phyloP scores from a whole-genome alignment of 495 filamentous ascomycete species.

The Penicillium malachiteum region DNA sequence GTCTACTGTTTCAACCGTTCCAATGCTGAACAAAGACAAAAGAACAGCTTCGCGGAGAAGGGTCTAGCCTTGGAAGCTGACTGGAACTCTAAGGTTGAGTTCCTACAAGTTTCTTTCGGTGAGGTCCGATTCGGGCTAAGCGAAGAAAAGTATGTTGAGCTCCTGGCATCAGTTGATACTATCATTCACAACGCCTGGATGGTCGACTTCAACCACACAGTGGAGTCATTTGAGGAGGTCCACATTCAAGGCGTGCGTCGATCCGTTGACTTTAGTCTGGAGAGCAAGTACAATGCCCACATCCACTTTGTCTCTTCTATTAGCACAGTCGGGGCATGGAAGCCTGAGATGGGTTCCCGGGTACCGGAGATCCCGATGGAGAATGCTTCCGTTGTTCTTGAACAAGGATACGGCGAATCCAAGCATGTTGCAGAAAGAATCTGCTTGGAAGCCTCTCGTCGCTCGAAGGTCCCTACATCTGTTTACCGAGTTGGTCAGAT shows the following conservation, averaged over 20 bases:
- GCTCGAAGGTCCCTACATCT: constrained; percentile 38
- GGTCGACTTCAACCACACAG: constrained; percentile 60
- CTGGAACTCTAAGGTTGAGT: constrained; percentile 34
- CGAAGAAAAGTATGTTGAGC: constrained; percentile 34
- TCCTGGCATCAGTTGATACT: constrained; percentile 44
- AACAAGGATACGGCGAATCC: constrained; percentile 54
- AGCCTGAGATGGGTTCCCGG: constrained; percentile 25
- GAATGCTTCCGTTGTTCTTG: constrained; percentile 36
- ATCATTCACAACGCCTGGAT: constrained; percentile 66
- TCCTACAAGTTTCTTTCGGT: constrained; percentile 51
- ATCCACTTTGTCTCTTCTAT: constrained; percentile 61
- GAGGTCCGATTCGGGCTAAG: constrained; percentile 48
- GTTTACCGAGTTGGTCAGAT: constrained; percentile 61
- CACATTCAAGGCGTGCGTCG: constrained; percentile 53
- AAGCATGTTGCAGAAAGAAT: constrained; percentile 56
- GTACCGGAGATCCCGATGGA: constrained; percentile 51
- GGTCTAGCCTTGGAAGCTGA: constrained; percentile 11
- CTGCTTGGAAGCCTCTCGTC: constrained; percentile 44
- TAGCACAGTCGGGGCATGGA: constrained; percentile 37
- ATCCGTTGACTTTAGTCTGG: constrained; percentile 51
- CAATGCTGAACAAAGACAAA: constrained; percentile 22
- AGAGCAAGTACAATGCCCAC: constrained; percentile 42
- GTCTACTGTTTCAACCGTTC: constrained; percentile 58
- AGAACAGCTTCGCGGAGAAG: constrained; percentile 20
- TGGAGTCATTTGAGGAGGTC: constrained; percentile 56